phyloP scores from a whole-genome alignment of 2,329 filamentous ascomycete genomes.

The Ceratocystis lukuohia region DNA sequence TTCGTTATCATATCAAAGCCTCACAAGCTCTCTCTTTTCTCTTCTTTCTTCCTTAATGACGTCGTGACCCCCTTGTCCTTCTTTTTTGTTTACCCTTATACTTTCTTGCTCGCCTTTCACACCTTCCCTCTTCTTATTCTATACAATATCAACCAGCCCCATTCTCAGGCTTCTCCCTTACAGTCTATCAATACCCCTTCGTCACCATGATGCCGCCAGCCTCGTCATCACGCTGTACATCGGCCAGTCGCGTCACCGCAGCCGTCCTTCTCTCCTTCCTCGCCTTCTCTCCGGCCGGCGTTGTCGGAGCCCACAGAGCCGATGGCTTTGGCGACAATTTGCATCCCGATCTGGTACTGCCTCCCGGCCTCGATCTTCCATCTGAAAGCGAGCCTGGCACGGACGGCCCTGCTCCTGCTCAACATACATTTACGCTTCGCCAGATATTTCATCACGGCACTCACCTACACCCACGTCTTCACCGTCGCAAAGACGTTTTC shows the following conservation, averaged over 20 bases:
- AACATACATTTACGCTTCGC: slow-evolving; percentile 56
- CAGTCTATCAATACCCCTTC: background rate
- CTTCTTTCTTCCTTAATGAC: slow-evolving; percentile 7
- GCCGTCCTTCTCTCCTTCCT: slow-evolving; percentile 54
- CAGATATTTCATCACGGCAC: slow-evolving; percentile 91
- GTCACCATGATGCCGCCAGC: background rate
- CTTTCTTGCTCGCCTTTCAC: too few species aligned
- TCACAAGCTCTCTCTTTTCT: background rate
- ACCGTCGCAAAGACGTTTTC: slow-evolving; percentile 59
- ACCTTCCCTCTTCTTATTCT: background rate
- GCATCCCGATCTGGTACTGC: slow-evolving; percentile 33
- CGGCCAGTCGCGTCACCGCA: slow-evolving; percentile 50
- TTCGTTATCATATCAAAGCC: background rate
- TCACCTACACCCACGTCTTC: slow-evolving; percentile 60
- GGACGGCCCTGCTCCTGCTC: slow-evolving; percentile 31
- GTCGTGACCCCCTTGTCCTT: background rate
- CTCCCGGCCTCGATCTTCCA: slow-evolving; percentile 29
- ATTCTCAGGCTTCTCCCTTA: background rate
- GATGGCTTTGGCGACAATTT: slow-evolving; percentile 25
- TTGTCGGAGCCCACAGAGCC: slow-evolving; percentile 23
- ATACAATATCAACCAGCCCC: background rate
- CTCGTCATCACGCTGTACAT: slow-evolving; percentile 32
- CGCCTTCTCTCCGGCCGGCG: slow-evolving; percentile 37
- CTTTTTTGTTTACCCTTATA: background rate
- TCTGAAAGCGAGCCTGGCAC: slow-evolving; percentile 28